A percentile compares a stretch with the other conserved stretches of the same genome.
phyloP scores from a whole-genome alignment of 2,329 filamentous ascomycete genomes.

The Fusarium abutilonis region DNA sequence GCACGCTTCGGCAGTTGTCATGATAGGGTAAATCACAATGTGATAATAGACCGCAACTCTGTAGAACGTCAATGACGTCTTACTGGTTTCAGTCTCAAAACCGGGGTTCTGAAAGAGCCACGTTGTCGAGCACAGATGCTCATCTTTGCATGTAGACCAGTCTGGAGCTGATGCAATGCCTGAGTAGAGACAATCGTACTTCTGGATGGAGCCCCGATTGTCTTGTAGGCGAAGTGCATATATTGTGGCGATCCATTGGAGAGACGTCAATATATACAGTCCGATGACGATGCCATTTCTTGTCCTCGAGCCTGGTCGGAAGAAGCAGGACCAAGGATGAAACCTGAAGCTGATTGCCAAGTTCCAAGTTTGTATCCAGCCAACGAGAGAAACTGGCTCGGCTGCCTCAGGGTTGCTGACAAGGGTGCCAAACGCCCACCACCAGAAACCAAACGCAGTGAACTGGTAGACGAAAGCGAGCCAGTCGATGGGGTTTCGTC shows the following conservation, averaged over 20 bases:
- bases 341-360: constrained; percentile 1
- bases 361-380: background rate
- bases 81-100: too few relatives aligned
- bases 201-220: background rate
- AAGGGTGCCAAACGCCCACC: constrained; percentile 1
- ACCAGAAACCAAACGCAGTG: background rate
- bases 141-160: background rate
- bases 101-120: constrained; percentile 2
- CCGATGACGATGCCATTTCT: background rate
- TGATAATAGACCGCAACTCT: background rate
- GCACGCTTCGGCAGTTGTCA: background rate
- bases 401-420: background rate
- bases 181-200: background rate
- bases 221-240: constrained; percentile 1
- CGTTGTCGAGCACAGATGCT: background rate
- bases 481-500: background rate
- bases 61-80: background rate
- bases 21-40: background rate
- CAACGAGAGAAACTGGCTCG: background rate
- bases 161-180: background rate
- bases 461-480: background rate
- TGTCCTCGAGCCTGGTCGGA: background rate
- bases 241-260: constrained; percentile 1
- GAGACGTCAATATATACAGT: background rate
- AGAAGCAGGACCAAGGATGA: background rate